Evolutionary conservation across 2,329 filamentous ascomycete genomes (phyloP), one percentile per base, ranked within the genome.

Genomic region (Torrubiella hemipterigena): DNA sequence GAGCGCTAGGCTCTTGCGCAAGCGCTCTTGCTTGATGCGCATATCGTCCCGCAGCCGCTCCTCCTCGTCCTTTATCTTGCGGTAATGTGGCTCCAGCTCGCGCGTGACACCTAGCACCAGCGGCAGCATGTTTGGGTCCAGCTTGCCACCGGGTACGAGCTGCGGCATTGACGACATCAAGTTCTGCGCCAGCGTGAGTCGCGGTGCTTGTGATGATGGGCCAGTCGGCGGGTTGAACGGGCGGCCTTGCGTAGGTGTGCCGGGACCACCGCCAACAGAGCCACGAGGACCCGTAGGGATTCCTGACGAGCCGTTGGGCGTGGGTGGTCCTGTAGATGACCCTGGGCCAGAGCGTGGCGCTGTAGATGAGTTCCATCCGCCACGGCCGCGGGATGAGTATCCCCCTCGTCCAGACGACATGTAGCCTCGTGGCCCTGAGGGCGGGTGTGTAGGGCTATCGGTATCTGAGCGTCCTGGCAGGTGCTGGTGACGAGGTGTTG

Each of bases 171-270:
- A 62, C 13, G 63, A 50, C 2, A 74, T 51, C 13, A 73, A 53
- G 42, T 56, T 65, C 40, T 74, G 68, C 3, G 65, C 67, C 8
- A 74, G 51, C 15, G 61, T 63, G 32, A 58, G 62, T 16, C 61
- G 54, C 27, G 52, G 46, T 33, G 43, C 47, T 38, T 56, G 54
- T n/a, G 52, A 46, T 13, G 56, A 54, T n/a, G 69, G 69, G 4
- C 69, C 69, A 2, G 69, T 73, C 4, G 68, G 69, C 3, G 69
- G 69, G 40, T 73, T 73, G 47, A 74, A 73, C 0, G 67, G 59
- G 12, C 56, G 49, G 16, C 45, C 38, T 58, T 68, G 38, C 45
- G 52, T 35, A 46, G 63, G 54, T 4, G 59, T 59, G 7, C 58
- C 51, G 7, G 59, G 45, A 4, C 27, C 27, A 8, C 15, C 14